Percentiles rank a stretch among this genome's conserved stretches.
phyloP scores from a whole-genome alignment of 352 stramenopile species.

The Globisporangium spinosum region DNA sequence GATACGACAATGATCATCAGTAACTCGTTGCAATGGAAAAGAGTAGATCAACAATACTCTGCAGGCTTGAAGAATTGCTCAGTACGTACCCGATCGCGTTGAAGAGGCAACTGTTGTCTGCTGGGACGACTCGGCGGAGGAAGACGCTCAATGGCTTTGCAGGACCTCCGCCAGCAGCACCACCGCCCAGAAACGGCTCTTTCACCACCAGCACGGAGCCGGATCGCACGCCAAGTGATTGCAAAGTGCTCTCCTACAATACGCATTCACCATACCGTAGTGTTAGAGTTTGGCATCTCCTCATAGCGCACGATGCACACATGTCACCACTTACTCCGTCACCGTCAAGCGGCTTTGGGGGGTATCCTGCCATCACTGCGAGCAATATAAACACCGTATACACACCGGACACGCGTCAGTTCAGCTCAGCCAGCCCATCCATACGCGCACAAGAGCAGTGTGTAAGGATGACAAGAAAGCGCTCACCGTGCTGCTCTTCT shows the following conservation, averaged over 20 bases:
- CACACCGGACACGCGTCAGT: background rate
- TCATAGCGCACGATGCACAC: background rate
- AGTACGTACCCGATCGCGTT: slow-evolving; percentile 67
- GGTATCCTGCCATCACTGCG: slow-evolving; percentile 75
- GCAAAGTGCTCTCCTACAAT: slow-evolving; percentile 40
- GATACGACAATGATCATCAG: background rate
- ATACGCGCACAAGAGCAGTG: slow-evolving; percentile 5
- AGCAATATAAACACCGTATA: background rate
- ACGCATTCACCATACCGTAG: background rate
- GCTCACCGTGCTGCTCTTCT: slow-evolving; percentile 62
- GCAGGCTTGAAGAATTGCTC: background rate
- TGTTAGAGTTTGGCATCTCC: background rate
- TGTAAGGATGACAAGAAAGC: background rate
- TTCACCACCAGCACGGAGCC: slow-evolving; percentile 75
- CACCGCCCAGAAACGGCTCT: slow-evolving; percentile 32
- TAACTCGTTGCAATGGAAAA: background rate
- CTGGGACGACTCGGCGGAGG: slow-evolving; percentile 65
- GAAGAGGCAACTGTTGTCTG: slow-evolving; percentile 87
- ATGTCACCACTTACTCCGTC: slow-evolving; percentile 38
- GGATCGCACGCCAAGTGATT: slow-evolving; percentile 51
- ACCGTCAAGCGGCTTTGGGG: slow-evolving; percentile 61
- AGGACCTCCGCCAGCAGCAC: background rate
- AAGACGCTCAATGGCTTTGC: slow-evolving; percentile 47
- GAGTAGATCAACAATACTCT: background rate
- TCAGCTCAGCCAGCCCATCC: background rate